A percentile compares a stretch with the other conserved stretches of the same genome.
Evolutionary conservation across 2,329 filamentous ascomycete species (phyloP).

Genomic region (Periconia sp.): DNA sequence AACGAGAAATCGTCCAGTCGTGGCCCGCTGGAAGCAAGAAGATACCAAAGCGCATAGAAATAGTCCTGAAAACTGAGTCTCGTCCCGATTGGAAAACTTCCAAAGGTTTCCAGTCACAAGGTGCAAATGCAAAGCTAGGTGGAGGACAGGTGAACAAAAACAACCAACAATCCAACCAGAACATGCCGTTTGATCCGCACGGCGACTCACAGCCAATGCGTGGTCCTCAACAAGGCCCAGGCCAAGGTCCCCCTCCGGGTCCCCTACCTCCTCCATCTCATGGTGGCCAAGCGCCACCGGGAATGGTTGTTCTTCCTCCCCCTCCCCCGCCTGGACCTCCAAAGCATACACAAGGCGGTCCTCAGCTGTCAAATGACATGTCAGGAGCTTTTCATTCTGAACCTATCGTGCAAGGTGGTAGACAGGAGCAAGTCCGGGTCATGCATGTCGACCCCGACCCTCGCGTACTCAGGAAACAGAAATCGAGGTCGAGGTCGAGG

Average conservation of each 20-base stretch:
- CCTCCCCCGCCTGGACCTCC: constrained; percentile 4
- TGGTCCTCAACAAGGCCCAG: constrained; percentile 2
- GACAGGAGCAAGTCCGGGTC: too few species aligned
- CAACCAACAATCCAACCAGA: constrained; percentile 6
- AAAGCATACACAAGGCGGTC: neutral
- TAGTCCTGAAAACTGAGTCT: constrained; percentile 37
- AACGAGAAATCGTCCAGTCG: constrained; percentile 17
- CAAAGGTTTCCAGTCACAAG: constrained; percentile 3
- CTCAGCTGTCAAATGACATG: neutral
- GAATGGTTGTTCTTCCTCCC: neutral
- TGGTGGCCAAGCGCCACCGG: neutral
- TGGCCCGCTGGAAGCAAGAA: constrained; percentile 3
- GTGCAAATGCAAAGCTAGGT: constrained; percentile 5
- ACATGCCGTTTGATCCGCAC: neutral
- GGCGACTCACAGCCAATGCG: constrained; percentile 4
- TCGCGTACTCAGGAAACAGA: constrained; percentile 19
- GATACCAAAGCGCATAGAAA: constrained; percentile 26
- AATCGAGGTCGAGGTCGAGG: constrained; percentile 26
- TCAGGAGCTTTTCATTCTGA: neutral
- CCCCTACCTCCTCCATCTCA: constrained; percentile 16
- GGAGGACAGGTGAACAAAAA: constrained; percentile 12
- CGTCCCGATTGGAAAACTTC: constrained; percentile 10
- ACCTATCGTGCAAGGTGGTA: too few species aligned
- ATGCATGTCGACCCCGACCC: too few species aligned
- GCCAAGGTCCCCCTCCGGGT: constrained; percentile 1